These are phyloP conservation scores for Punica granatum DNA, from an alignment of 345 rosid species.

Conservation along the genomic window DNA sequence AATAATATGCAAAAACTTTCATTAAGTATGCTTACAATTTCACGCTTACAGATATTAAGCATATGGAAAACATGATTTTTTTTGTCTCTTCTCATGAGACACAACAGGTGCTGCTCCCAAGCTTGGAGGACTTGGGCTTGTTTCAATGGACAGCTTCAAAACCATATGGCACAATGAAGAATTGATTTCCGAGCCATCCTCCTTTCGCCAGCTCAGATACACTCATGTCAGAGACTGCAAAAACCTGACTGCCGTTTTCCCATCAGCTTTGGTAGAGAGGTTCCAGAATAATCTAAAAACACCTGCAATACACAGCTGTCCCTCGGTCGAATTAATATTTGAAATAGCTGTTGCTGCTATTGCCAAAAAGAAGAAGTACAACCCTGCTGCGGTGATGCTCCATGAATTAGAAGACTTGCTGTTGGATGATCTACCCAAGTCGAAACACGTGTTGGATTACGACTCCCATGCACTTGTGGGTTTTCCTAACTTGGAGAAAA, in stretches of 20 bases:
- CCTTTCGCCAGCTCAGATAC: neutral
- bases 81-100: too few relatives aligned
- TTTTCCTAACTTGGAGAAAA: neutral
- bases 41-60: too few relatives aligned
- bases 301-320: neutral
- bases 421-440: neutral
- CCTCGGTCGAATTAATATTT: neutral
- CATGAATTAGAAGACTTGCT: neutral
- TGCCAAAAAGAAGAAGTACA: neutral
- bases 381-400: neutral
- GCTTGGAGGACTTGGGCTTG: neutral
- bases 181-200: neutral
- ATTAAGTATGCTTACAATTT: too few relatives aligned
- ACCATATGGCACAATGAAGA: neutral
- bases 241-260: neutral
- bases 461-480: accelerated
- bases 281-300: neutral
- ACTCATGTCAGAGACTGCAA: neutral
- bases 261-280: neutral
- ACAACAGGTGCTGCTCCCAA: neutral
- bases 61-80: too few relatives aligned
- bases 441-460: neutral
- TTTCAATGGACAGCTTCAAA: neutral
- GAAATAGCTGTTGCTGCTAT: neutral
- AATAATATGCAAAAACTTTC: too few relatives aligned